Evolutionary conservation across 2,329 filamentous ascomycete genomes (phyloP).

Genomic region (Colletotrichum australisinense): DNA sequence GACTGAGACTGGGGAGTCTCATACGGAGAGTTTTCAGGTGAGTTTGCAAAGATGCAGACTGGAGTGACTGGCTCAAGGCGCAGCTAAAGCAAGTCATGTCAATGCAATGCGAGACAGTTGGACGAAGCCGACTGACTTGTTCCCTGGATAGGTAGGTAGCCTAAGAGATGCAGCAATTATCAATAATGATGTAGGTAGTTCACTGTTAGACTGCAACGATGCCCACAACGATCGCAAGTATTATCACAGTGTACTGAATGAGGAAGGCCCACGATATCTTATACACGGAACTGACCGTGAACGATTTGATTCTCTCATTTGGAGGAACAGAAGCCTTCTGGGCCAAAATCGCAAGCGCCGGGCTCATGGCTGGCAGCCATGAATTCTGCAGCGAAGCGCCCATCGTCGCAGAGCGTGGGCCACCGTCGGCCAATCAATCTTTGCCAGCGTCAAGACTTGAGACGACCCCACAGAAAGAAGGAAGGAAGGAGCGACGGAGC

Average conservation of each 20-base stretch:
- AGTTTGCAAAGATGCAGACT: slow-evolving; percentile 18
- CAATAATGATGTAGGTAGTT: no score
- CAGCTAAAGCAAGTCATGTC: not conserved
- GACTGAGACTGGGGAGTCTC: not conserved
- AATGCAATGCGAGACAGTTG: not conserved
- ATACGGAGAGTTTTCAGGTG: not conserved
- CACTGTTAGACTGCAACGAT: not conserved
- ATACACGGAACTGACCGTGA: not conserved
- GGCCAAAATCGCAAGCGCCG: slow-evolving; percentile 3
- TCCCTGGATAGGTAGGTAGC: no score
- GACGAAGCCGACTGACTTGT: not conserved
- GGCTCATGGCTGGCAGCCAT: not conserved
- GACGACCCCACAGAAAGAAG: slow-evolving; percentile 17
- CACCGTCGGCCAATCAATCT: slow-evolving; percentile 26
- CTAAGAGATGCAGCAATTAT: not conserved
- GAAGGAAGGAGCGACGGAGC: not conserved
- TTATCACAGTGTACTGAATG: not conserved
- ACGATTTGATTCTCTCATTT: not conserved
- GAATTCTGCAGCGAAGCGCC: slow-evolving; percentile 29
- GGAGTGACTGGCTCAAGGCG: not conserved
- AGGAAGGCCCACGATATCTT: not conserved
- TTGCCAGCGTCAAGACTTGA: slow-evolving; percentile 30
- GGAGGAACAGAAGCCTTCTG: not conserved
- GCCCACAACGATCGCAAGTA: not conserved
- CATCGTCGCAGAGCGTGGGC: slow-evolving; percentile 25